Percentiles rank a stretch among this genome's conserved stretches.
phyloP scores from a whole-genome alignment of 352 stramenopile genomes.

The Phytophthora palmivora region DNA sequence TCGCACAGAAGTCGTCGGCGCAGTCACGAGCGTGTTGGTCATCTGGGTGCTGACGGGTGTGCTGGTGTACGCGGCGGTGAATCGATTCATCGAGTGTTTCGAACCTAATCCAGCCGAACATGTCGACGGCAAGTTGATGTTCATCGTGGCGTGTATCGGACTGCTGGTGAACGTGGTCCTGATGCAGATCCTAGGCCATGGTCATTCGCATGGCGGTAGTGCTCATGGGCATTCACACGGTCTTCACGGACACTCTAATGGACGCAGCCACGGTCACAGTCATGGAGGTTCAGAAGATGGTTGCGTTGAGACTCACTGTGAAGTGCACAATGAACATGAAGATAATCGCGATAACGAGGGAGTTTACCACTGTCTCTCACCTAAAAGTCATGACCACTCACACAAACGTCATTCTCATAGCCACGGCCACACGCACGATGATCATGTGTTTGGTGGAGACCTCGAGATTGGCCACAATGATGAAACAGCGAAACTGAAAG shows the following conservation, averaged over 20 bases:
- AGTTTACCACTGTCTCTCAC: too few relatives aligned
- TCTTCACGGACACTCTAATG: background rate
- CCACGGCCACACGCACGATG: too few relatives aligned
- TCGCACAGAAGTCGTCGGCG: slow-evolving; percentile 93
- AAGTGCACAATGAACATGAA: slow-evolving; percentile 27
- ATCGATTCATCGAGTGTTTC: slow-evolving; percentile 77
- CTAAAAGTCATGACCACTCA: too few relatives aligned
- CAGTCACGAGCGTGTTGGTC: slow-evolving; percentile 91
- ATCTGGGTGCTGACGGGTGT: slow-evolving; percentile 93
- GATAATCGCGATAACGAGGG: background rate
- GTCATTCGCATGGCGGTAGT: slow-evolving; percentile 45
- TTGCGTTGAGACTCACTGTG: background rate
- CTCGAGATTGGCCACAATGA: slow-evolving; percentile 12
- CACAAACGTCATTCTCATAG: too few relatives aligned
- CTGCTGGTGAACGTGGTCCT: slow-evolving; percentile 96
- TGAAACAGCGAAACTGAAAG: slow-evolving; percentile 9
- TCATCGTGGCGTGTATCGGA: slow-evolving; percentile 92
- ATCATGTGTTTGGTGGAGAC: background rate
- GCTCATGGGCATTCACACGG: too few relatives aligned
- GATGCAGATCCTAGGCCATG: slow-evolving; percentile 90
- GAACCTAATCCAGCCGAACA: slow-evolving; percentile 61
- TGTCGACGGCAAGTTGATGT: slow-evolving; percentile 97
- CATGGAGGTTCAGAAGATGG: slow-evolving; percentile 5
- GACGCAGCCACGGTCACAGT: slow-evolving; percentile 7
- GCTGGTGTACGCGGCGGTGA: slow-evolving; percentile 93